These are phyloP conservation scores for Naganishia friedmannii DNA, from an alignment of 768 basidiomycete species.

Conservation along the genomic window DNA sequence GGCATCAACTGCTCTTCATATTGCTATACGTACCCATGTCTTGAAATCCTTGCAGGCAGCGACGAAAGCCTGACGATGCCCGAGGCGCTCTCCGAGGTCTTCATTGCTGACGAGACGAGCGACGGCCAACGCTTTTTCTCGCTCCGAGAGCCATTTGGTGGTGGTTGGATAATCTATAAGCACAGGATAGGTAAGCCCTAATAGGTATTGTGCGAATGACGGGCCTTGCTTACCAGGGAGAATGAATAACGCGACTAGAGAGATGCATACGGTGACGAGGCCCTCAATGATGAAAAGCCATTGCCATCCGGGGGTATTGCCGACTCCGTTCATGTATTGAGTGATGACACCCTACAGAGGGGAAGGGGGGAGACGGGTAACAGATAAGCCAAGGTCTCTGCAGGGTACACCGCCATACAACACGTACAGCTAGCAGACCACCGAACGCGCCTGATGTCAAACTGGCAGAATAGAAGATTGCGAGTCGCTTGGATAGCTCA, in stretches of 20 bases:
- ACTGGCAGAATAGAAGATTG: constrained; percentile 50
- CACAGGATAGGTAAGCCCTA: not conserved
- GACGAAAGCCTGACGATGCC: constrained; percentile 43
- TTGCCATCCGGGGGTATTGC: constrained; percentile 47
- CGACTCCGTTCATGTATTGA: constrained; percentile 42
- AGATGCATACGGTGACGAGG: constrained; percentile 39
- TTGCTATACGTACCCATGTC: constrained; percentile 39
- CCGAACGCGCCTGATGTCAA: constrained; percentile 50
- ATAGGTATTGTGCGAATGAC: not conserved
- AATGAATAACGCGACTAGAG: constrained; percentile 41
- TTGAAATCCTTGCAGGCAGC: constrained; percentile 45
- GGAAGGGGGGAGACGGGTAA: too few relatives aligned
- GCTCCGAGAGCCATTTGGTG: constrained; percentile 42
- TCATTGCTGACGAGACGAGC: constrained; percentile 32
- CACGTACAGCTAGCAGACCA: constrained; percentile 43
- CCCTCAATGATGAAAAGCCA: constrained; percentile 52
- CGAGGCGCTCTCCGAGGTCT: constrained; percentile 35
- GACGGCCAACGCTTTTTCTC: constrained; percentile 41
- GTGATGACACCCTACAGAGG: constrained; percentile 43
- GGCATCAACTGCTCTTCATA: not conserved
- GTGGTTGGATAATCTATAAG: constrained; percentile 46
- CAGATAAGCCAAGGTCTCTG: not conserved
- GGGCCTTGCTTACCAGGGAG: constrained; percentile 36
- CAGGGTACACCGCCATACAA: too few relatives aligned
- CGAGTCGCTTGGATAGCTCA: constrained; percentile 49